Conservation (phyloP, 805 yeast species). For the Wickerhamiella kazuoi region DNA sequence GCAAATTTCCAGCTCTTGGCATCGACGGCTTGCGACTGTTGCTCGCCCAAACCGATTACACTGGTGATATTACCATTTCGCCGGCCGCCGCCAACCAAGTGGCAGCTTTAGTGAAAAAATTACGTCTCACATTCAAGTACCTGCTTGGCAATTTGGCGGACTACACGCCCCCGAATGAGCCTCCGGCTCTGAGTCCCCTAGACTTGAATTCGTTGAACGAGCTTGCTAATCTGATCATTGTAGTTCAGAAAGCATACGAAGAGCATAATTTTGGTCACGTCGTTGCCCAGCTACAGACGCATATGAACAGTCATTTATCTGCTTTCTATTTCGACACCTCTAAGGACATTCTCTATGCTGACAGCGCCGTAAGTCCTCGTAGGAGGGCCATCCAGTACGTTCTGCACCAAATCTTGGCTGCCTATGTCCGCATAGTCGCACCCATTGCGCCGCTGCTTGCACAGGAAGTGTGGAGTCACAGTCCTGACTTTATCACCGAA, state of each 20-base stretch:
- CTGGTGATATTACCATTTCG: slow-evolving; percentile 62
- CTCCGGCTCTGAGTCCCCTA: slow-evolving; percentile 9
- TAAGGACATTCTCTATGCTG: slow-evolving; percentile 76
- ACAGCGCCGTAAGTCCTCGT: slow-evolving; percentile 27
- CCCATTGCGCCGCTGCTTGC: slow-evolving; percentile 73
- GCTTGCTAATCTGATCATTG: slow-evolving; percentile 30
- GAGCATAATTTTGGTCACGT: slow-evolving; percentile 51
- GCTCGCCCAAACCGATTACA: slow-evolving; percentile 78
- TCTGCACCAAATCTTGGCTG: slow-evolving; percentile 33
- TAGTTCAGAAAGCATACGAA: slow-evolving; percentile 30
- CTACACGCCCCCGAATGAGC: slow-evolving; percentile 12
- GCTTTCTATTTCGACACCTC: slow-evolving; percentile 72
- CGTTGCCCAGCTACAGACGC: slow-evolving; percentile 47
- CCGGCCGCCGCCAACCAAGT: slow-evolving; percentile 56
- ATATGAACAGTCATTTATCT: slow-evolving; percentile 59
- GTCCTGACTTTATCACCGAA: slow-evolving; percentile 23
- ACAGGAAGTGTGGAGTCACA: slow-evolving; percentile 72
- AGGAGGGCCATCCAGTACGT: slow-evolving; percentile 54
- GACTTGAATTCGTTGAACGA: slow-evolving; percentile 51
- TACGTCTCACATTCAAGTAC: slow-evolving; percentile 65
- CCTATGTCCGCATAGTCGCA: slow-evolving; percentile 48
- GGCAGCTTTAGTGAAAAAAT: slow-evolving; percentile 61
- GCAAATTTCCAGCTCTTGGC: slow-evolving; percentile 36
- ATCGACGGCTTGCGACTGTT: slow-evolving; percentile 81
- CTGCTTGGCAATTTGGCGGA: slow-evolving; percentile 60